Conservation (phyloP, 495 filamentous ascomycete genomes). For the Coniosporium apollinis region DNA sequence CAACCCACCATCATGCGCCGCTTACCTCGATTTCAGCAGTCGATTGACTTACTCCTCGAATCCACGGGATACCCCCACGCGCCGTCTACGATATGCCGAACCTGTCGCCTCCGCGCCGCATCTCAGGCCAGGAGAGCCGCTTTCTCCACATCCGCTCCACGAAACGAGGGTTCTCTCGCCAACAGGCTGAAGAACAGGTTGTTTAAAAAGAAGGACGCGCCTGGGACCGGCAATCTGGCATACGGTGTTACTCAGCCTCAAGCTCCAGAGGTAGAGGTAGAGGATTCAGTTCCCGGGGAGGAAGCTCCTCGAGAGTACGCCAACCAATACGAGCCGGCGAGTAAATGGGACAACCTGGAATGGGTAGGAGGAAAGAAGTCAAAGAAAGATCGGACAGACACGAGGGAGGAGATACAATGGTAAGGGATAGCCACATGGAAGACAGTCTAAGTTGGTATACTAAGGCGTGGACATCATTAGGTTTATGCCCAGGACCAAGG, state of each 20-base stretch:
- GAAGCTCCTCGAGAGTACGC: constrained; percentile 3
- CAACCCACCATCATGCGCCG: constrained; percentile 12
- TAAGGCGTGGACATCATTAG: background rate
- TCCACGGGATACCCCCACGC: background rate
- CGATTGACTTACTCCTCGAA: constrained; percentile 7
- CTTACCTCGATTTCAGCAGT: constrained; percentile 9
- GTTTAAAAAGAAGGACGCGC: constrained; percentile 10
- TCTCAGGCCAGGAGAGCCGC: no score
- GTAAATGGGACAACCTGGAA: constrained; percentile 38
- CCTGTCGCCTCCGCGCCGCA: constrained; percentile 3
- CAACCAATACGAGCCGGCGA: constrained; percentile 38
- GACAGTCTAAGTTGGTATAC: background rate
- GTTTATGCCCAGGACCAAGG: constrained; percentile 9
- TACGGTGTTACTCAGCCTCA: no score
- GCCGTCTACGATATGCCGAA: background rate
- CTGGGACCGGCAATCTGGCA: constrained; percentile 7
- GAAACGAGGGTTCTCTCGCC: constrained; percentile 1
- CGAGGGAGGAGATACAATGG: constrained; percentile 13
- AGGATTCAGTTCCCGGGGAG: constrained; percentile 5
- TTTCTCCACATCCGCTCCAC: constrained; percentile 7
- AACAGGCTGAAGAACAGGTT: constrained; percentile 1
- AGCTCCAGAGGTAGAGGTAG: constrained; percentile 11
- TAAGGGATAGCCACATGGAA: background rate
- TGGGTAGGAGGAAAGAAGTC: constrained; percentile 35
- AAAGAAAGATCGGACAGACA: constrained; percentile 30